A percentile compares a stretch with the other conserved stretches of the same genome.
Conservation (phyloP, 345 rosid genomes). For the Boechera stricta region DNA sequence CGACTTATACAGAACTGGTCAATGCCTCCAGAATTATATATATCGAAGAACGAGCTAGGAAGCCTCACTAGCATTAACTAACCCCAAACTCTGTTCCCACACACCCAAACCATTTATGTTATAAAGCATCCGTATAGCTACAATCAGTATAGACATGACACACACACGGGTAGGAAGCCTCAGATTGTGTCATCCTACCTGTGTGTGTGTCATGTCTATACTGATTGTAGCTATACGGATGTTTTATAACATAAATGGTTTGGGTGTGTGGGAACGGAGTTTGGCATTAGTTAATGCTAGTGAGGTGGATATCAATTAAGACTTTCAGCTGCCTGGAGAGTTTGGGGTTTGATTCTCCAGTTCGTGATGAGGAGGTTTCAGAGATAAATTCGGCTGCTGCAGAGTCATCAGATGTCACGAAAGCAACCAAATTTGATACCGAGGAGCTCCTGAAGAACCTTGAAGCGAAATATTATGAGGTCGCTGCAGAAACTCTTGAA, state of each 20-base stretch:
- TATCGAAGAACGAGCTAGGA: slow-evolving; percentile 52
- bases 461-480: slow-evolving; percentile 48
- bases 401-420: slow-evolving; percentile 31
- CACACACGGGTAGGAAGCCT: slow-evolving; percentile 60
- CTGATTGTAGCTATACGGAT: slow-evolving; percentile 62
- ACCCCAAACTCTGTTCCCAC: slow-evolving; percentile 58
- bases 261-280: slow-evolving; percentile 66
- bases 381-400: slow-evolving; percentile 32
- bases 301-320: slow-evolving; percentile 16
- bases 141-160: slow-evolving; percentile 68
- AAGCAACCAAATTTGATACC: slow-evolving; percentile 44
- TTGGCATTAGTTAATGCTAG: slow-evolving; percentile 26
- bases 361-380: slow-evolving; percentile 36
- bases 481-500: slow-evolving; percentile 32
- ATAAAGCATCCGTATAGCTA: slow-evolving; percentile 62
- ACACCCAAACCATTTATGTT: slow-evolving; percentile 68
- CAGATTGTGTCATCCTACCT: slow-evolving; percentile 53
- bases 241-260: slow-evolving; percentile 66
- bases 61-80: slow-evolving; percentile 16
- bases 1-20: slow-evolving; percentile 67
- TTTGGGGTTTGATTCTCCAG: slow-evolving; percentile 31
- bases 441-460: slow-evolving; percentile 59
- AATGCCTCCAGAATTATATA: slow-evolving; percentile 76
- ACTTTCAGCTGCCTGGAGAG: not conserved
- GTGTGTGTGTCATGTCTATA: slow-evolving; percentile 67